A percentile compares a stretch with the other conserved stretches of the same genome.
phyloP scores from a whole-genome alignment of 2,329 filamentous ascomycete species.

The Xylaria sp. region DNA sequence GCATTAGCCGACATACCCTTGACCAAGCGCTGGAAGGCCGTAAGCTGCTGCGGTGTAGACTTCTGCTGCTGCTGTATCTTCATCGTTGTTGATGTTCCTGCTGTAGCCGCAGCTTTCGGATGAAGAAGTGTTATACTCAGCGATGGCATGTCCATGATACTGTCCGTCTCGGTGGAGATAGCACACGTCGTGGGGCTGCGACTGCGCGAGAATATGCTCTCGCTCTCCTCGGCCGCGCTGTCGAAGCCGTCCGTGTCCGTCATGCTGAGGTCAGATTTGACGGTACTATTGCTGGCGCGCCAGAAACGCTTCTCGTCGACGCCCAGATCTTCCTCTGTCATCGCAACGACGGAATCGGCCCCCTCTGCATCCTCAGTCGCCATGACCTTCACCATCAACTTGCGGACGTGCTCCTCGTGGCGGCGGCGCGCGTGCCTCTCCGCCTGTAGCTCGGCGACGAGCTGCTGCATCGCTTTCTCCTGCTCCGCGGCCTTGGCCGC shows the following conservation, averaged over 20 bases:
- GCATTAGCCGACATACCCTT: conserved; percentile 58
- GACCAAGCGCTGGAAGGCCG: conserved; percentile 61
- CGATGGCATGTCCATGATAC: conserved; percentile 30
- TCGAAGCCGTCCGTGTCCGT: conserved; percentile 63
- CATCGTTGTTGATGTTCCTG: not conserved
- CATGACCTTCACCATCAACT: conserved; percentile 35
- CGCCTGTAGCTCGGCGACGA: conserved; percentile 62
- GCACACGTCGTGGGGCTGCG: conserved; percentile 64
- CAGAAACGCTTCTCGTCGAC: conserved; percentile 60
- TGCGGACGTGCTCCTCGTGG: conserved; percentile 53
- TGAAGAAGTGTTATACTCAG: conserved; percentile 7
- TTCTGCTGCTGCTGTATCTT: conserved; percentile 39
- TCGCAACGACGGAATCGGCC: conserved; percentile 53
- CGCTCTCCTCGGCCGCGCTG: conserved; percentile 52
- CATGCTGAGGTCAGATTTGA: conserved; percentile 56
- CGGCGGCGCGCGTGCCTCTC: conserved; percentile 61
- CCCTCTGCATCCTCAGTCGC: conserved; percentile 44
- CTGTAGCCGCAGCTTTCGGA: conserved; percentile 10
- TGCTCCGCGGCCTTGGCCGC: conserved; percentile 64
- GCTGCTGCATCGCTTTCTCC: conserved; percentile 61
- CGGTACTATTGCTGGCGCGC: conserved; percentile 58
- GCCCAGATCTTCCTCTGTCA: conserved; percentile 59
- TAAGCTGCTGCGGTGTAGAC: conserved; percentile 52
- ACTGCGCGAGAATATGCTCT: conserved; percentile 70
- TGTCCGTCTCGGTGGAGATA: conserved; percentile 42